A percentile compares a stretch with the other conserved stretches of the same genome.
These are phyloP conservation scores for Cytospora leucostoma DNA, from an alignment of 2,329 filamentous ascomycete genomes.

Conservation along the genomic window DNA sequence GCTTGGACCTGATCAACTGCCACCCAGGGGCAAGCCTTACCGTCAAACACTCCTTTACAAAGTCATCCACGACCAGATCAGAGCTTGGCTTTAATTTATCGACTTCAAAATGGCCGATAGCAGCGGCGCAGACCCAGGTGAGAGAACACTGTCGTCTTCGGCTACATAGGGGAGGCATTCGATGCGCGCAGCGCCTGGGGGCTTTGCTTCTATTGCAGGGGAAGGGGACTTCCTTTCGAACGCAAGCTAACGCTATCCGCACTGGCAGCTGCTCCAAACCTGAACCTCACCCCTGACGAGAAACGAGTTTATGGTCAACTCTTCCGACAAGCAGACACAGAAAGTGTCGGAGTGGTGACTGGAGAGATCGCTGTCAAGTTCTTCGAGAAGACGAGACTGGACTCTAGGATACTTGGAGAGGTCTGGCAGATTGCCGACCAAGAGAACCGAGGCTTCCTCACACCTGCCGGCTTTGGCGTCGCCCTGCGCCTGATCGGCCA, in stretches of 20 bases:
- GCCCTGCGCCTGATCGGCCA: conserved; percentile 94
- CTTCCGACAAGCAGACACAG: conserved; percentile 89
- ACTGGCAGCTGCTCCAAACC: conserved; percentile 59
- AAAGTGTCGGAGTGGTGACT: conserved; percentile 89
- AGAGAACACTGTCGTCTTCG: conserved; percentile 1
- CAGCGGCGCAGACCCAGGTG: conserved; percentile 25
- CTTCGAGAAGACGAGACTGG: conserved; percentile 92
- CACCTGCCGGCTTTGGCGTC: conserved; percentile 88
- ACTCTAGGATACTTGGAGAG: conserved; percentile 84
- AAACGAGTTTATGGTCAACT: conserved; percentile 92
- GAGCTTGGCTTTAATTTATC: conserved; percentile 9
- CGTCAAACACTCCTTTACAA: background rate
- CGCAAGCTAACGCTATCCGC: conserved; percentile 11
- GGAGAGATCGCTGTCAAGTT: conserved; percentile 96
- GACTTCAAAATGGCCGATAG: conserved; percentile 25
- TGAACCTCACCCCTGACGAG: conserved; percentile 88
- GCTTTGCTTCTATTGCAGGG: background rate
- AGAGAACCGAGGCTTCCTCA: conserved; percentile 93
- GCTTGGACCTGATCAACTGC: conserved; percentile 4
- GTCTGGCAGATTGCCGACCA: conserved; percentile 99
- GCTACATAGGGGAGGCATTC: background rate
- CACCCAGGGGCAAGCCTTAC: background rate
- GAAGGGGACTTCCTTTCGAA: background rate
- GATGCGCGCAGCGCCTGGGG: too few species aligned
- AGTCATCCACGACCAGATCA: background rate